Evolutionary conservation across 78 protist species (phyloP), one percentile per base, ranked within the genome.

Genomic region (Corallochytrium limacisporum): DNA sequence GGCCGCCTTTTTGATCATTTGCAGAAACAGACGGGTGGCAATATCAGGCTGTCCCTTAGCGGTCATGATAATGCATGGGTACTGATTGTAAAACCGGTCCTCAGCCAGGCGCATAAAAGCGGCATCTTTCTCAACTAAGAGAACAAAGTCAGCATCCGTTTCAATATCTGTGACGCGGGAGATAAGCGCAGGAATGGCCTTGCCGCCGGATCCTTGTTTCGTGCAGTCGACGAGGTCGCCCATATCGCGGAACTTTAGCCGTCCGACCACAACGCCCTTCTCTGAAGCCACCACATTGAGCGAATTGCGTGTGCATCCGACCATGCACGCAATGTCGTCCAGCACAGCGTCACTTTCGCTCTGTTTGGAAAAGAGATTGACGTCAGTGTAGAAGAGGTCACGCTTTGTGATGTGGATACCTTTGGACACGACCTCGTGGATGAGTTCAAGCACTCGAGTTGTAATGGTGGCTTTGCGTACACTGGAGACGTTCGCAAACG

Each of bases 1-100:
- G n/a, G 74, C 74, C 12, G 13, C 33, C 12, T 55, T 24, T 32
- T 54, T 33, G 22, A 78, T 12, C 43, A 5, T 33, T 6, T 59
- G 24, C 24, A 70, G 48, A 24, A 70, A 70, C 42, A 71, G 57
- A 0, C 85, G 68, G 1, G 85, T 80, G 39, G 80, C 75, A 18
- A 80, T 78, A 72, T 80, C 85, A 0, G 85, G 85, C 49, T 80
- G 85, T 10, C 85, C 85, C 50, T 80, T 80, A 39, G 73, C 85
- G 18, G 72, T 35, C 48, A 73, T 61, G 48, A 72, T 68, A 20
- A 80, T 54, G 59, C 85, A 80, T 1, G 79, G 79, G 63, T 73
- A 73, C 2, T 22, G 6, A 51, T 81, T 73, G 77, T 81, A 81
- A 42, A 81, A 81, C 8, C 86, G 60, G 57, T 79, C 85, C 37